Conservation (phyloP, 1,284 basidiomycete genomes). For the Pseudozyma hubeiensis region DNA sequence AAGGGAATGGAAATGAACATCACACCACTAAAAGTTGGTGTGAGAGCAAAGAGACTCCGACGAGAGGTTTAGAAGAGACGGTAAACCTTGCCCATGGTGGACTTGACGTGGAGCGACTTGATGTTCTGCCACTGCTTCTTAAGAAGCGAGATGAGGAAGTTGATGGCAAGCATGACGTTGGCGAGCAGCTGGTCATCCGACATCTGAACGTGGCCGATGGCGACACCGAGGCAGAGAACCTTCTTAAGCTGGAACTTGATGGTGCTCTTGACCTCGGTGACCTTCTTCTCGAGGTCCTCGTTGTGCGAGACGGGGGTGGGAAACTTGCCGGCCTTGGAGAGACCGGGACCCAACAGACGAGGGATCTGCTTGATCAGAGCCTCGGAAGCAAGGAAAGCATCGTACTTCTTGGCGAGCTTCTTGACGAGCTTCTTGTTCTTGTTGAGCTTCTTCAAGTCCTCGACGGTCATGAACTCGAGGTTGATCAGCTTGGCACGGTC, state of each 20-base stretch:
- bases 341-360: conserved; percentile 98
- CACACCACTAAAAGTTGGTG: not conserved
- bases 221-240: conserved; percentile 98
- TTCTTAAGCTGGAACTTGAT: conserved; percentile 85
- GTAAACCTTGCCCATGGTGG: conserved; percentile 98
- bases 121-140: conserved; percentile 99
- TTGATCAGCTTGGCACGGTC: conserved; percentile 98
- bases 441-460: conserved; percentile 99
- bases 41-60: not conserved
- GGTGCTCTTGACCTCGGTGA: conserved; percentile 94
- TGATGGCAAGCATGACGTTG: conserved; percentile 98
- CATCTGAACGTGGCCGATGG: conserved; percentile 98
- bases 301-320: conserved; percentile 89
- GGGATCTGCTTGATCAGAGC: conserved; percentile 99
- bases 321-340: conserved; percentile 99
- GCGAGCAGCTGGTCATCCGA: conserved; percentile 94
- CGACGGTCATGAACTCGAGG: conserved; percentile 96
- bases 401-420: conserved; percentile 99
- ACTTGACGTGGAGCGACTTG: conserved; percentile 98
- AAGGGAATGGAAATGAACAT: conserved; percentile 1
- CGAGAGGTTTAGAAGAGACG: conserved; percentile 81
- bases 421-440: conserved; percentile 99
- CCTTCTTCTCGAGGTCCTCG: conserved; percentile 92
- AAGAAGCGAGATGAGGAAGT: conserved; percentile 98
- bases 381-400: conserved; percentile 98